Evolutionary conservation across 352 stramenopile species (phyloP).

Genomic region (Phytophthora niederhauseri): DNA sequence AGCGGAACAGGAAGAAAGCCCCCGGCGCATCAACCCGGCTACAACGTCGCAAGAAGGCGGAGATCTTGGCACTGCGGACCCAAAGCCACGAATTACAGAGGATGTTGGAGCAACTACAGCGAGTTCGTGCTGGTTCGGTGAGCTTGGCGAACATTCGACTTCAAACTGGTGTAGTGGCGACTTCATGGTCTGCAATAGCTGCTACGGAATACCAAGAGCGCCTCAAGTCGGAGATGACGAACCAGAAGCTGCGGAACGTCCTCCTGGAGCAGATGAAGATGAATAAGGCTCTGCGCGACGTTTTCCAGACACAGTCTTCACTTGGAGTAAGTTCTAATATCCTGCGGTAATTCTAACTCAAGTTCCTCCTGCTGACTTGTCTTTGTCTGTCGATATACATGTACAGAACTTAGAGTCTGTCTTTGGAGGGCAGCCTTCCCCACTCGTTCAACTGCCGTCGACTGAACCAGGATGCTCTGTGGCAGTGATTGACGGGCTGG

Average conservation of each 20-base stretch:
- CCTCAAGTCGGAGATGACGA: conserved; percentile 25
- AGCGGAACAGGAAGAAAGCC: conserved; percentile 28
- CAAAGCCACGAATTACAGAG: conserved; percentile 24
- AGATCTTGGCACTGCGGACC: conserved; percentile 29
- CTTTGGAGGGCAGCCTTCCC: neutral
- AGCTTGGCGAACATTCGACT: neutral
- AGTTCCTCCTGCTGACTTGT: neutral
- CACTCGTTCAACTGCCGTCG: neutral
- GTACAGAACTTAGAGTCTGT: conserved; percentile 14
- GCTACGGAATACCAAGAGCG: conserved; percentile 25
- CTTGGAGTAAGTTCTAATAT: conserved; percentile 21
- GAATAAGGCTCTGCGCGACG: conserved; percentile 8
- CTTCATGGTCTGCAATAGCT: conserved; percentile 28
- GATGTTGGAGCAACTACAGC: conserved; percentile 20
- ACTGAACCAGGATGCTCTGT: neutral
- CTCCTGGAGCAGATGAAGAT: conserved; percentile 23
- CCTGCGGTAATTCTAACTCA: neutral
- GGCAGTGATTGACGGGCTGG: conserved; percentile 26
- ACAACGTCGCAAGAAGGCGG: conserved; percentile 29
- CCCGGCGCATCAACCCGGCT: conserved; percentile 27
- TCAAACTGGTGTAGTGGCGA: neutral
- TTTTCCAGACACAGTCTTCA: conserved; percentile 23
- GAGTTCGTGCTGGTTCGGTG: neutral
- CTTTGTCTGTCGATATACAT: neutral
- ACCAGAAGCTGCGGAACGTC: conserved; percentile 26